Base-by-base conservation (phyloP, 805 yeast species). In the Yamadazyma laniorum region DNA sequence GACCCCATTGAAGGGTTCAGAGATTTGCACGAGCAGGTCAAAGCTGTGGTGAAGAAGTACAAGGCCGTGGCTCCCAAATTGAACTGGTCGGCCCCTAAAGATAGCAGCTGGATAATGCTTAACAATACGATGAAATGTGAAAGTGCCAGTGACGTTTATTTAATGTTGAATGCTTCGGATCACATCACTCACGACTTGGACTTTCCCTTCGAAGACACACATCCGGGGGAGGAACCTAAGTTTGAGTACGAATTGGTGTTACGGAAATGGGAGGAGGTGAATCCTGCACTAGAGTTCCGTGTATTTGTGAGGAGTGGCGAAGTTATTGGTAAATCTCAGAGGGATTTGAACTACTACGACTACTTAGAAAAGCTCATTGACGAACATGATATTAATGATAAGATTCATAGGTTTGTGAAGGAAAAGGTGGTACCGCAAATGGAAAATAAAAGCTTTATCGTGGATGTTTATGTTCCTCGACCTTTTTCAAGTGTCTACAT, bases 51-150 rank as follows among this genome's bases (percentile, higher is more conserved):
- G 11, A 43, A 47, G 3, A 65, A 70, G 29, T 64, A 74, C 18
- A 61, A 56, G 33, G 83, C 84, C 1, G 87, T 89, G 2, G 73
- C 87, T 1, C 98, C 98, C 1, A 93, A 93, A 54, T 65, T 91
- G 49, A 93, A 93, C 66, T 93, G 99, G 99, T 88, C 97, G 1
- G 85, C 96, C 1, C 99, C 99, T 1, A 82, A 81, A 54, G 99
- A 93, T 62, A 86, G 98, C 1, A 76, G 81, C 0, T 93, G 98
- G 99, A 91, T 93, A 15, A 63, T 85, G 52, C 74, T 93, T 2
- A 79, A 84, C 22, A 85, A 87, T 51, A 73, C 86, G 3, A 75
- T 84, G 74, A 74, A 77, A 52, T 90, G 98, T 53, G 68, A 63
- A 12, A 74, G 72, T 22, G 79, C 83, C 0, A 74, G 81, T 26